Evolutionary conservation across 768 basidiomycete species (phyloP), one percentile per base, ranked within the genome.

Genomic region (Megacollybia marginata): DNA sequence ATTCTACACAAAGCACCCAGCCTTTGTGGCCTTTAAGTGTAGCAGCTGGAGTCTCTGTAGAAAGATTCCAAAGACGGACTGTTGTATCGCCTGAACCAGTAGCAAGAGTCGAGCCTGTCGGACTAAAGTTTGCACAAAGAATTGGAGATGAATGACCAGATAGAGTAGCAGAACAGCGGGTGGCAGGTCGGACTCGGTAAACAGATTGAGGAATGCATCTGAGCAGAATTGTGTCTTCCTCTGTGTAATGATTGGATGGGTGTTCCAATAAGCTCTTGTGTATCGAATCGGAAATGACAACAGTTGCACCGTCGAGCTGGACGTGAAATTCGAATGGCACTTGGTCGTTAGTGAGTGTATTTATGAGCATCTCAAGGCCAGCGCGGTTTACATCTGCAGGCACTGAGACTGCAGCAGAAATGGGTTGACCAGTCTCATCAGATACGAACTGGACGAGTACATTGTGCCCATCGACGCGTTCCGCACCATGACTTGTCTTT

Each of bases 1-100:
- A 99, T 60, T 97, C 96, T 5, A 93, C 89, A 57, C 92, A 97
- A 2, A 98, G 75, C 1, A 99, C 92, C 95, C 94, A 97, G 1
- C 93, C 94, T 56, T 83, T 82, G 61, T 99, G 96, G 0, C 96
- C 96, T 0, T 77, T 67, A 15, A 98, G 74, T 12, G 83, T 85
- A 61, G 90, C 86, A 36, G 88, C 90, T 1, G 96, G 95, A 6
- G 82, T 86, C 65, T 98, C 96, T 0, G 89, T 95, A 59, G 86
- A 79, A 45, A 98, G 78, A 65, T 98, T 87, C 96, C 96, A 98
- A 19, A 99, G 68, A 4, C 96, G 80, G 11, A 87, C 92, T 50
- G 85, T 89, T 23, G 88, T 91, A 61, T 98, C 96, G 1, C 94
- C 96, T 0, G 92, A 91, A 2, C 96, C 96, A 0, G 96, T 99